A percentile compares a stretch with the other conserved stretches of the same genome.
Conservation (phyloP, 2,329 filamentous ascomycete species). For the Trichoderma polysporum region DNA sequence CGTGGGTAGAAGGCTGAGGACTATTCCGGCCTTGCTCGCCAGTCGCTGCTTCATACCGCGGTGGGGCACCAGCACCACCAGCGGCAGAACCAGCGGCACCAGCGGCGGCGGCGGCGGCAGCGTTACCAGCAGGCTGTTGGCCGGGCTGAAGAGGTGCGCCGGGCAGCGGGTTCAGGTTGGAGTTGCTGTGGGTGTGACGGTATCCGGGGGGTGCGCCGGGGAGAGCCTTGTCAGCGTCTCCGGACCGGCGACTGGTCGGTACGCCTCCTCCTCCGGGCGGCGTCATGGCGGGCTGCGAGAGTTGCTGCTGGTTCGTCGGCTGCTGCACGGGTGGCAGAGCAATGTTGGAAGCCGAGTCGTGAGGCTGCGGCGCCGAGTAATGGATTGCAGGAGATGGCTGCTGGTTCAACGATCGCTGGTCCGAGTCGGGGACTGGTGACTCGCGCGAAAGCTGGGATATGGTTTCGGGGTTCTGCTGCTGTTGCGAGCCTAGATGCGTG, state of each 20-base stretch:
- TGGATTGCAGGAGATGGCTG: conserved; percentile 46
- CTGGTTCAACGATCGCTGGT: conserved; percentile 39
- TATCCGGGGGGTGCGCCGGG: conserved; percentile 53
- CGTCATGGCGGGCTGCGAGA: conserved; percentile 44
- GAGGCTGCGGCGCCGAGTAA: conserved; percentile 37
- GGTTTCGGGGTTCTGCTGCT: conserved; percentile 55
- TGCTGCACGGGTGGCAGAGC: conserved; percentile 33
- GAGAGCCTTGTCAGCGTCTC: conserved; percentile 50
- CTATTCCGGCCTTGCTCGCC: conserved; percentile 54
- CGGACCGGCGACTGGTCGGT: conserved; percentile 46
- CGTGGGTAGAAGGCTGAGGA: conserved; percentile 50
- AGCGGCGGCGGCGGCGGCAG: background rate
- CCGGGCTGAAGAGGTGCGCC: conserved; percentile 29
- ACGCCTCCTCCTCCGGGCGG: conserved; percentile 45
- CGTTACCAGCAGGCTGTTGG: background rate
- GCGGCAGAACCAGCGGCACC: conserved; percentile 41
- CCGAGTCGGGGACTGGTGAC: conserved; percentile 53
- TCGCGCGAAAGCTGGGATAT: conserved; percentile 64
- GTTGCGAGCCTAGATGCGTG: conserved; percentile 35
- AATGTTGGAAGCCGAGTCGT: conserved; percentile 36
- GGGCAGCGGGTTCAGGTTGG: conserved; percentile 43
- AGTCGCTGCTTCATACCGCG: conserved; percentile 46
- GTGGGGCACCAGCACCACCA: conserved; percentile 34
- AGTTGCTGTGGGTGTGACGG: conserved; percentile 53
- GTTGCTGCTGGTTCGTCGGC: conserved; percentile 28